A percentile compares a stretch with the other conserved stretches of the same genome.
Evolutionary conservation across 2,329 filamentous ascomycete genomes (phyloP).

Genomic region (Trichoderma koningiopsis): DNA sequence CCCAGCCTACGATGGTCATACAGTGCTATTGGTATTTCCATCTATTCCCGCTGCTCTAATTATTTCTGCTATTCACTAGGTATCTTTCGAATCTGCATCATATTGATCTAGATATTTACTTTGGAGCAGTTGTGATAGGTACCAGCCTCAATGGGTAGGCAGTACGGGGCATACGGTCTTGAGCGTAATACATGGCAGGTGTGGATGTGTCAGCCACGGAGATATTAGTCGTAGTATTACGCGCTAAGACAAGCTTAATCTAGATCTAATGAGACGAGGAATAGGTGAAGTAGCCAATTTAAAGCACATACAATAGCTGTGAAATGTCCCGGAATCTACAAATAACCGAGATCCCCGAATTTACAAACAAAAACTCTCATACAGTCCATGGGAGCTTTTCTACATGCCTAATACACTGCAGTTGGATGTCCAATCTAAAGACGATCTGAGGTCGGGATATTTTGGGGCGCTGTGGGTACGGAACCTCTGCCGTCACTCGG

Average conservation of each 20-base stretch:
- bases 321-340: background rate
- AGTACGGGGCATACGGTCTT: background rate
- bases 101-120: too few species aligned
- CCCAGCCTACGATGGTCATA: too few species aligned
- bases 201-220: conserved; percentile 9
- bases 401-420: background rate
- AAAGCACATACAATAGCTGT: background rate
- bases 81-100: too few species aligned
- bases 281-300: background rate
- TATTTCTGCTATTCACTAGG: too few species aligned
- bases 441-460: background rate
- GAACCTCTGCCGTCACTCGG: background rate
- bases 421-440: background rate
- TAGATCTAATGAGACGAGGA: background rate
- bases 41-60: too few species aligned
- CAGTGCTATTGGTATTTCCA: too few species aligned
- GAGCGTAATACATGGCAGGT: background rate
- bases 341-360: too few species aligned
- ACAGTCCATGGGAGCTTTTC: background rate
- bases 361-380: too few species aligned
- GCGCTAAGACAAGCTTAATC: conserved; percentile 21
- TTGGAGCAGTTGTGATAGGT: background rate
- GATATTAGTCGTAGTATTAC: conserved; percentile 22
- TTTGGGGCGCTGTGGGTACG: background rate
- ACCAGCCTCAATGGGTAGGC: background rate